Conservation (phyloP, 2,329 filamentous ascomycete genomes). For the Huntiella bhutanensis region DNA sequence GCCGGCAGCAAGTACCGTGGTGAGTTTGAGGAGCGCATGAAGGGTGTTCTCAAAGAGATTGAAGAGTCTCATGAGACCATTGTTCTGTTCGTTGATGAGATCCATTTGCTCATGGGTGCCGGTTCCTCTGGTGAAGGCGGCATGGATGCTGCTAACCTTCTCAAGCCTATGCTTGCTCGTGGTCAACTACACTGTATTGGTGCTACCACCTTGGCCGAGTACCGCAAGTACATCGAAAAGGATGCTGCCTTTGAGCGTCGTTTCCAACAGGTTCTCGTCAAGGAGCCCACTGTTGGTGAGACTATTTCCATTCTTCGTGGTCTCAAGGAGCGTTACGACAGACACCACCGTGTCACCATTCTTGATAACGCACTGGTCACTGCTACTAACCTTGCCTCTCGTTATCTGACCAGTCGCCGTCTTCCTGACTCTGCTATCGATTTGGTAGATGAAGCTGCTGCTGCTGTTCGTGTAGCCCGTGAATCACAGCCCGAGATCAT, state of each 20-base stretch:
- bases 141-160: constrained; percentile 94
- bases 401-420: constrained; percentile 78
- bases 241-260: constrained; percentile 94
- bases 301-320: constrained; percentile 97
- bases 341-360: constrained; percentile 94
- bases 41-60: constrained; percentile 95
- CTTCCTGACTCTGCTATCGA: constrained; percentile 95
- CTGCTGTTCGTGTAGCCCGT: constrained; percentile 84
- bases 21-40: constrained; percentile 98
- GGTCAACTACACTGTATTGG: constrained; percentile 96
- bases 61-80: constrained; percentile 90
- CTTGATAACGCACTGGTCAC: constrained; percentile 84
- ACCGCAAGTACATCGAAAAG: constrained; percentile 98
- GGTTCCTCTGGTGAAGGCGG: constrained; percentile 87
- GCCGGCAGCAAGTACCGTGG: constrained; percentile 96
- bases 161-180: constrained; percentile 95
- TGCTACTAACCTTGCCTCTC: constrained; percentile 74
- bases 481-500: constrained; percentile 94
- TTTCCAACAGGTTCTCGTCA: constrained; percentile 95
- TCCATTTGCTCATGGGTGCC: constrained; percentile 95
- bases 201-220: constrained; percentile 85
- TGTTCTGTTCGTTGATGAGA: constrained; percentile 95
- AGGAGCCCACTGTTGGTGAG: constrained; percentile 74
- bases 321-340: constrained; percentile 93
- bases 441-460: constrained; percentile 86